These are phyloP conservation scores for Leavenworthia alabamica DNA, from an alignment of 345 rosid genomes.

Conservation along the genomic window DNA sequence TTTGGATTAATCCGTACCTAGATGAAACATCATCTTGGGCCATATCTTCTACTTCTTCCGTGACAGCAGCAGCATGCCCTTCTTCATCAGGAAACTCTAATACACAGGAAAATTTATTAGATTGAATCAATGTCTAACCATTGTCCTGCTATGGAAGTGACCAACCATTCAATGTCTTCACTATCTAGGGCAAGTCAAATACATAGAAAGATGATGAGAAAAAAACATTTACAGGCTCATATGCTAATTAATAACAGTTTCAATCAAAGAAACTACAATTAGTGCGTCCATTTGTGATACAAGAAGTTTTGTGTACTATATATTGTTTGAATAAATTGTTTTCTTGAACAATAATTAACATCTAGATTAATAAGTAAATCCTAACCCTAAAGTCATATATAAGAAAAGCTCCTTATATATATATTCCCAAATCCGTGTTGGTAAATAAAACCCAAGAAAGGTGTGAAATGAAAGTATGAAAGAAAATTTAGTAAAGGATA, in stretches of 20 bases:
- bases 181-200: neutral
- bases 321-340: too few relatives aligned
- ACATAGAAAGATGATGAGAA: constrained; percentile 6
- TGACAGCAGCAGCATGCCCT: constrained; percentile 47
- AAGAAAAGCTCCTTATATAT: too few relatives aligned
- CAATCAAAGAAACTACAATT: neutral
- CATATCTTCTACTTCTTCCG: constrained; percentile 62
- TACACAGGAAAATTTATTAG: constrained; percentile 13
- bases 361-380: too few relatives aligned
- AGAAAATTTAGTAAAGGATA: too few relatives aligned
- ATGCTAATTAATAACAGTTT: neutral
- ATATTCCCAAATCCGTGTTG: too few relatives aligned
- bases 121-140: neutral
- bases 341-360: too few relatives aligned
- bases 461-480: too few relatives aligned
- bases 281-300: neutral
- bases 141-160: neutral
- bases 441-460: too few relatives aligned
- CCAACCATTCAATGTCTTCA: neutral
- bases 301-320: too few relatives aligned
- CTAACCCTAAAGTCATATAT: too few relatives aligned
- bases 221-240: constrained; percentile 1
- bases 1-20: constrained; percentile 43
- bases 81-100: constrained; percentile 59
- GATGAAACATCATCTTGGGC: constrained; percentile 79